Evolutionary conservation across 371 early-diverging fungal species (phyloP).

Genomic region (Dentiscutata heterogama): DNA sequence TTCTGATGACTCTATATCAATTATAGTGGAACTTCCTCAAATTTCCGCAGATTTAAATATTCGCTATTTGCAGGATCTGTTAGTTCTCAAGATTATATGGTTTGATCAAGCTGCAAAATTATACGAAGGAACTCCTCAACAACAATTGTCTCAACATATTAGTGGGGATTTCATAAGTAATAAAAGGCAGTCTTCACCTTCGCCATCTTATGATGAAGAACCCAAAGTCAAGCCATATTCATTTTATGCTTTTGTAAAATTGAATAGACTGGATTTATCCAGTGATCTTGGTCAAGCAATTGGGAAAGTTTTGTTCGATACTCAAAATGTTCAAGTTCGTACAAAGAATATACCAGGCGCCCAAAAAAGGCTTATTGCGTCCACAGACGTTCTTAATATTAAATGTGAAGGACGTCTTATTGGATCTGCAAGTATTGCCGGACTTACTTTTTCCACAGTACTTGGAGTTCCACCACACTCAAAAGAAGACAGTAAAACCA

Average conservation of each 20-base stretch:
- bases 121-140: slow-evolving; percentile 52
- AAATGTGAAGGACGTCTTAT: slow-evolving; percentile 68
- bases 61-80: slow-evolving; percentile 82
- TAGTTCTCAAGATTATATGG: slow-evolving; percentile 78
- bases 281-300: slow-evolving; percentile 84
- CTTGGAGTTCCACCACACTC: slow-evolving; percentile 27
- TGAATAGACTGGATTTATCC: slow-evolving; percentile 64
- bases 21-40: slow-evolving; percentile 68
- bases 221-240: slow-evolving; percentile 56
- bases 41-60: slow-evolving; percentile 72
- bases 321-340: slow-evolving; percentile 60
- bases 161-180: slow-evolving; percentile 4
- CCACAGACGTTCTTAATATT: slow-evolving; percentile 59
- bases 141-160: slow-evolving; percentile 30
- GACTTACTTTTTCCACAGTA: slow-evolving; percentile 33
- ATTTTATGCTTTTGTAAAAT: slow-evolving; percentile 61
- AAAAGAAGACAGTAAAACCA: neutral
- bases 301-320: slow-evolving; percentile 67
- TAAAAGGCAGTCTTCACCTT: slow-evolving; percentile 4
- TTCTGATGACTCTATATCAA: slow-evolving; percentile 64
- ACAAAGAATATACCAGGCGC: slow-evolving; percentile 61
- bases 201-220: slow-evolving; percentile 40
- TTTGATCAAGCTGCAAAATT: slow-evolving; percentile 61
- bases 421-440: slow-evolving; percentile 59
- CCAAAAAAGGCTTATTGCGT: slow-evolving; percentile 57